Evolutionary conservation across 2,329 filamentous ascomycete species (phyloP).

Genomic region (Lachnellula cervina): DNA sequence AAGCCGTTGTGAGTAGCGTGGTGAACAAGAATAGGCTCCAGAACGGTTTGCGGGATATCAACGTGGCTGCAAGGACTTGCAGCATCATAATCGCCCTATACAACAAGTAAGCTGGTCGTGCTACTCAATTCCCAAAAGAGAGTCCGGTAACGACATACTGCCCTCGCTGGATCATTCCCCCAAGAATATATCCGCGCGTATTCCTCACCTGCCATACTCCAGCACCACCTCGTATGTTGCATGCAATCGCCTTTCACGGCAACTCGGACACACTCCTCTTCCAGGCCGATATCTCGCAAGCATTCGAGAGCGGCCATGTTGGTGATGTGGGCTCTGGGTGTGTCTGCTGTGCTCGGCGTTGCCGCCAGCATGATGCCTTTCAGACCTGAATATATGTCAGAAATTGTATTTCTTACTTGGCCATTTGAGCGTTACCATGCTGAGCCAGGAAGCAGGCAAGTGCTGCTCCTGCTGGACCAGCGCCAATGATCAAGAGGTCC

Average conservation of each 20-base stretch:
- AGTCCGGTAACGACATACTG: constrained; percentile 29
- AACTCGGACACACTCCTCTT: constrained; percentile 36
- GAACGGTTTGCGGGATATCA: constrained; percentile 44
- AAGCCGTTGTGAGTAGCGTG: constrained; percentile 38
- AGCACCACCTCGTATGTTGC: constrained; percentile 48
- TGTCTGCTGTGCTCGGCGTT: constrained; percentile 47
- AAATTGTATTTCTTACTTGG: not conserved
- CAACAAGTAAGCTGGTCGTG: no score
- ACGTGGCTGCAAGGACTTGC: constrained; percentile 39
- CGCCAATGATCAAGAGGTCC: constrained; percentile 46
- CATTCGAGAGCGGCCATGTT: constrained; percentile 54
- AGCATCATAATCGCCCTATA: constrained; percentile 38
- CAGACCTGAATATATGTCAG: constrained; percentile 33
- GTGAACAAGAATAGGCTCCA: constrained; percentile 43
- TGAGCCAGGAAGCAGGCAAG: constrained; percentile 49
- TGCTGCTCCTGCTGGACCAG: constrained; percentile 50
- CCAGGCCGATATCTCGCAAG: constrained; percentile 47
- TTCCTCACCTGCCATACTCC: constrained; percentile 48
- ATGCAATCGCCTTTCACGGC: constrained; percentile 39
- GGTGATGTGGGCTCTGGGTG: constrained; percentile 56
- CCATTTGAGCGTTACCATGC: constrained; percentile 35
- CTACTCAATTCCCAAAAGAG: not conserved
- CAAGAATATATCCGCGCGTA: constrained; percentile 47
- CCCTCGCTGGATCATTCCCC: constrained; percentile 43
- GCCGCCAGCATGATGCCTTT: constrained; percentile 50